These are phyloP conservation scores for Chlorella sp. DNA, from an alignment of 139 green algal genomes.

Conservation along the genomic window DNA sequence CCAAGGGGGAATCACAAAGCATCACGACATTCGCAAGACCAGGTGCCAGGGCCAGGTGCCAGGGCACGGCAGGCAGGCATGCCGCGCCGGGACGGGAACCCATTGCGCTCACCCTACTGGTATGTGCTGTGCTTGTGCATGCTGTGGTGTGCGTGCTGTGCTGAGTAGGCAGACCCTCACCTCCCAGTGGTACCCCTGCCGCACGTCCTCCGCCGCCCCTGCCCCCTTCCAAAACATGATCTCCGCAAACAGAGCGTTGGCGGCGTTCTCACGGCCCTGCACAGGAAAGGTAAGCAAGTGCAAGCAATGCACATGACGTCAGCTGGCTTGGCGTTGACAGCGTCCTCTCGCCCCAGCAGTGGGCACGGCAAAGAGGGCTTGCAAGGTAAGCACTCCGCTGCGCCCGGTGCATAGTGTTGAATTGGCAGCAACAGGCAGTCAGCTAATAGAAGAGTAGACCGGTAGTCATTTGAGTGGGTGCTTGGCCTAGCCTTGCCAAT, in stretches of 20 bases:
- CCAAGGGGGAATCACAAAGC: too few relatives aligned
- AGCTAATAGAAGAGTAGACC: too few relatives aligned
- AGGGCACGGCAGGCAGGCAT: too few relatives aligned
- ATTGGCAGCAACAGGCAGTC: too few relatives aligned
- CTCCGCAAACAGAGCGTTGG: slow-evolving; percentile 74
- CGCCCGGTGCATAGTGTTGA: too few relatives aligned
- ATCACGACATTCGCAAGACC: too few relatives aligned
- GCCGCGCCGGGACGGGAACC: too few relatives aligned
- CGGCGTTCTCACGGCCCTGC: slow-evolving; percentile 48
- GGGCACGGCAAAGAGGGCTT: background rate
- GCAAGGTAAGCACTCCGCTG: too few relatives aligned
- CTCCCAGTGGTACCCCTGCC: slow-evolving; percentile 72
- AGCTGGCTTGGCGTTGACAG: background rate
- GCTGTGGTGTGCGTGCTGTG: background rate
- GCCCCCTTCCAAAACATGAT: slow-evolving; percentile 85
- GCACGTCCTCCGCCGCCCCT: slow-evolving; percentile 55
- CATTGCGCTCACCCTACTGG: background rate
- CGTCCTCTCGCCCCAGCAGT: background rate
- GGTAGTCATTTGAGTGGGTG: too few relatives aligned
- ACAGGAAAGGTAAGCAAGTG: background rate
- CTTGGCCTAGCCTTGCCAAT: too few relatives aligned
- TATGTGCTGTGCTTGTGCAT: background rate
- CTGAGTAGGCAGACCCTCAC: too few relatives aligned
- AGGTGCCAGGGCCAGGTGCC: too few relatives aligned
- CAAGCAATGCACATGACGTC: background rate